Evolutionary conservation across 768 basidiomycete species (phyloP), one percentile per base, ranked within the genome.

Genomic region (Udeniomyces megalosporus): DNA sequence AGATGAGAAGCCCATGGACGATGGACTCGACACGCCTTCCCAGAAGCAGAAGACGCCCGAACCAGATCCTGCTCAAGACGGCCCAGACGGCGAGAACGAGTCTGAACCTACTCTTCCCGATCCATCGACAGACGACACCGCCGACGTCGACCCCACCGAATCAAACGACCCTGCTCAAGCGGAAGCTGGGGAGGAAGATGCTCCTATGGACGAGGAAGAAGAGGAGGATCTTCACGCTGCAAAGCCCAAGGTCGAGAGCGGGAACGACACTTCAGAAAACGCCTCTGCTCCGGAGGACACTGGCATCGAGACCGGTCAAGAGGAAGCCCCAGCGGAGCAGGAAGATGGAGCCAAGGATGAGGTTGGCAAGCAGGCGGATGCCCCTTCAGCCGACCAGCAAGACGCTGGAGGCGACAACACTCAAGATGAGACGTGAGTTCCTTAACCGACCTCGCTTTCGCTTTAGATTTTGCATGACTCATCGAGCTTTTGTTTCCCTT

Each of bases 151-250:
- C 35, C 50, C 60, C 2, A 50, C 58, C n/a, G 69, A 71, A 6
- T 67, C 70, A 52, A 68, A 67, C 28, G 69, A 68, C n/a, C 60
- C 61, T 1, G 67, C 67, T 8, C 71, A 73, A 57, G 72, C 71
- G 4, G 72, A 73, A 22, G 65, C 69, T 3, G 67, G 66, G 28
- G 69, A 73, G 46, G 70, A 75, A 20, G 78, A 77, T 50, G 75
- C 77, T 31, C 71, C 75, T 67, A 69, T 66, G 67, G 72, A 75
- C 6, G 72, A 72, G 17, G 68, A 72, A 12, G 65, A 63, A 1
- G 70, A 68, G 15, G 64, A 55, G 31, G 70, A 66, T 24, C 45
- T 54, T 35, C 58, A 65, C 31, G 45, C 42, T 5, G 63, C 63
- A 3, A 65, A 59, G 53, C 63, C 63, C 32, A 56, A 65, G 50